These are phyloP conservation scores for Sphenostylis stenocarpa DNA, from an alignment of 306 rosid genomes.

Conservation along the genomic window DNA sequence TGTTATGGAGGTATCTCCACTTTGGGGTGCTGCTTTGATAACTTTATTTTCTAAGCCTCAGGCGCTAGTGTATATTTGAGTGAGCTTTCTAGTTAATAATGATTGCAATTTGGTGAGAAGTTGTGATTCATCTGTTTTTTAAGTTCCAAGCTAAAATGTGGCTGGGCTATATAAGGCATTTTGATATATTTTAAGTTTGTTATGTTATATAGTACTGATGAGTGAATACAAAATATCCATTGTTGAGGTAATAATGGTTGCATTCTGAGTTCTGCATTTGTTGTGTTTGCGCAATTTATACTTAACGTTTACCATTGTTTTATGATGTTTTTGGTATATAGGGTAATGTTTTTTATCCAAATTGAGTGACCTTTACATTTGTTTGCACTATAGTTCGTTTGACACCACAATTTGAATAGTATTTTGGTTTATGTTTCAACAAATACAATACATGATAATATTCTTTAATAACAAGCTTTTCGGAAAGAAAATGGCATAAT, in stretches of 20 bases:
- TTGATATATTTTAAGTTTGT: constrained; percentile 22
- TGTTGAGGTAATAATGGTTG: constrained; percentile 33
- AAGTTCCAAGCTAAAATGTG: constrained; percentile 32
- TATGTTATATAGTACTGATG: constrained; percentile 9
- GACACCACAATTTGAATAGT: not conserved
- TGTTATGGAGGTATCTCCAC: constrained; percentile 29
- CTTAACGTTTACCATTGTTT: constrained; percentile 17
- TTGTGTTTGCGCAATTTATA: not conserved
- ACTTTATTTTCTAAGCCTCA: constrained; percentile 3
- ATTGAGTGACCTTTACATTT: not conserved
- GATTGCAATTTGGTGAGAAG: constrained; percentile 27
- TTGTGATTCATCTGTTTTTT: constrained; percentile 22
- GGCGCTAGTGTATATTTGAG: constrained; percentile 33
- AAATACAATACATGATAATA: no score
- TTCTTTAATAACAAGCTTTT: no score
- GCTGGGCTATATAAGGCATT: constrained; percentile 12
- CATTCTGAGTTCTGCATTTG: constrained; percentile 1
- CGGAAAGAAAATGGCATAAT: no score
- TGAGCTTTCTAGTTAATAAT: constrained; percentile 20
- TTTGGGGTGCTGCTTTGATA: constrained; percentile 24
- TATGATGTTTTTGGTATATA: constrained; percentile 13
- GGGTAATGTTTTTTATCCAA: not conserved
- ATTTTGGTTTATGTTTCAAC: no score
- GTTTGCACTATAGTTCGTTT: not conserved
- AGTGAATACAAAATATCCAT: constrained; percentile 12